Conservation (phyloP, 768 basidiomycete species). For the Dacryopinax spathularia region DNA sequence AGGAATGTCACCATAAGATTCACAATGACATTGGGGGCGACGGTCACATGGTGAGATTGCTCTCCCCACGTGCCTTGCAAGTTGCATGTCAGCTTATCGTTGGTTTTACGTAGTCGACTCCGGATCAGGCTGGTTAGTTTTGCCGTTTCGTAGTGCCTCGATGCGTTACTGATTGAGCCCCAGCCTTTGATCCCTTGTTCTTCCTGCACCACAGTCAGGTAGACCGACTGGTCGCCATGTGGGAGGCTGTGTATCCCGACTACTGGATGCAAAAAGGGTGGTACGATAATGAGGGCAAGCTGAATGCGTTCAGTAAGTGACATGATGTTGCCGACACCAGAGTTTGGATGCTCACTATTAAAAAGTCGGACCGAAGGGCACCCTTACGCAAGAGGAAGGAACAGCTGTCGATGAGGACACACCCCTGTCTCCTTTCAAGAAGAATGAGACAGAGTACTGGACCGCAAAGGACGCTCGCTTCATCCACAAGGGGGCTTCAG, state of each 20-base stretch:
- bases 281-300: neutral
- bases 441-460: slow-evolving; percentile 2
- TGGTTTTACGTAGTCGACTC: neutral
- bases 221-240: neutral
- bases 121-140: neutral
- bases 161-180: neutral
- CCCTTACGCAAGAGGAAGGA: neutral
- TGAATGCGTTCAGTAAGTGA: neutral
- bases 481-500: neutral
- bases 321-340: neutral
- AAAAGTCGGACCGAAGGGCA: neutral
- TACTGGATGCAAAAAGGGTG: neutral
- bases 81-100: neutral
- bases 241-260: neutral
- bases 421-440: neutral
- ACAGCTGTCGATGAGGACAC: neutral
- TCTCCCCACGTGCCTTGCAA: neutral
- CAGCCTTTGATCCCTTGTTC: neutral
- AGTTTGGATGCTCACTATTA: neutral
- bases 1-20: slow-evolving; percentile 3
- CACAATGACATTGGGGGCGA: neutral
- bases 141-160: neutral
- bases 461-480: neutral
- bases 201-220: neutral
- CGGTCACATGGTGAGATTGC: neutral